Conservation (phyloP, 495 filamentous ascomycete genomes). For the Lasiosphaeris hirsuta region DNA sequence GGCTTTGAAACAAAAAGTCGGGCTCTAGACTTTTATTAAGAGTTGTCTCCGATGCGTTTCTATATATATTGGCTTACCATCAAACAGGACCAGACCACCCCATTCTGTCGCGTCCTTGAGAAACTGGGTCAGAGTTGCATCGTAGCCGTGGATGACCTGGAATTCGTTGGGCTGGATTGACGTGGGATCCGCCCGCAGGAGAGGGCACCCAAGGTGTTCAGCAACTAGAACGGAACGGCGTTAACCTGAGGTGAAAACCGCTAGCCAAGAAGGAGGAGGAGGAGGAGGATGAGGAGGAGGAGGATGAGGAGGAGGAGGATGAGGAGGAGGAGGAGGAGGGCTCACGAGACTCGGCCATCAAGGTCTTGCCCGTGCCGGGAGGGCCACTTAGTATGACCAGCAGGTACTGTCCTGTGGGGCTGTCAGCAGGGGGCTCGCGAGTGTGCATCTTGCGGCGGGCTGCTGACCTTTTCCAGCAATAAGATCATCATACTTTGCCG, state of each 20-base stretch:
- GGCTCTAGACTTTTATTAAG: no score
- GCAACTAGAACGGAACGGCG: no score
- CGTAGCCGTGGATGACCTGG: not conserved
- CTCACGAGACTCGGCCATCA: conserved; percentile 23
- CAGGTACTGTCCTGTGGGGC: conserved; percentile 23
- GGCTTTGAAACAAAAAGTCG: conserved; percentile 12
- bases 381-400: conserved; percentile 28
- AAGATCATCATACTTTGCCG: conserved; percentile 21
- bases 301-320: no score
- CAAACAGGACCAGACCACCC: conserved; percentile 12
- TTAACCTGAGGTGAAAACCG: no score
- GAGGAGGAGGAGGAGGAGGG: no score
- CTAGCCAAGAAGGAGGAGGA: no score
- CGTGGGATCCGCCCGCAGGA: conserved; percentile 1
- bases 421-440: not conserved
- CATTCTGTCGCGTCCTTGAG: conserved; percentile 11
- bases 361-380: conserved; percentile 28
- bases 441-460: not conserved
- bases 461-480: conserved; percentile 27
- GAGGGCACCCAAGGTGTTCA: conserved; percentile 8
- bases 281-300: no score
- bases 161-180: conserved; percentile 7
- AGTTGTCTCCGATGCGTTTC: not conserved
- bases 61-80: not conserved
- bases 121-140: conserved; percentile 2